Evolutionary conservation across 495 filamentous ascomycete species (phyloP).

Genomic region (Apodospora peruviana): DNA sequence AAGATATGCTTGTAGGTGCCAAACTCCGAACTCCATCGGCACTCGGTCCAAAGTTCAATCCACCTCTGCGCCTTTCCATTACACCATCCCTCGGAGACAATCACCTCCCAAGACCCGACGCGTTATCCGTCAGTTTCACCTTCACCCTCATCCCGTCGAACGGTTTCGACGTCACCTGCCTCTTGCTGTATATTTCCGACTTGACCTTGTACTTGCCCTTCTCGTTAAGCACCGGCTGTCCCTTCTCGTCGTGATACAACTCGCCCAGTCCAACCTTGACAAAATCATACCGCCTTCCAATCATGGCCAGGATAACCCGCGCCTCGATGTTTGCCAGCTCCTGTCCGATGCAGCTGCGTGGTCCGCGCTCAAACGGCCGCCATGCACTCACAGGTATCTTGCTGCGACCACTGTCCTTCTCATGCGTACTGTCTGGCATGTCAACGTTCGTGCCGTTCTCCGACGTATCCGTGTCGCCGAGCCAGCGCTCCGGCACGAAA

Average conservation of each 20-base stretch:
- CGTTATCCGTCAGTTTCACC: constrained; percentile 13
- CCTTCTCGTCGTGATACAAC: constrained; percentile 29
- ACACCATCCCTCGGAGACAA: too few relatives aligned
- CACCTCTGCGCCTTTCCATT: too few relatives aligned
- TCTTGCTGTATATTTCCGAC: constrained; percentile 40
- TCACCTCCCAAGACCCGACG: background rate
- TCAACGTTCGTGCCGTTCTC: constrained; percentile 11
- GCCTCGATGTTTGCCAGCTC: constrained; percentile 46
- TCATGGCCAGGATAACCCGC: constrained; percentile 30
- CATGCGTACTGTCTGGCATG: constrained; percentile 19
- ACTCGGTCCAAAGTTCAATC: too few relatives aligned
- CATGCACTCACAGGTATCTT: constrained; percentile 36
- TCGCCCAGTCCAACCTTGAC: constrained; percentile 41
- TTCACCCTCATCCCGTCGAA: constrained; percentile 31
- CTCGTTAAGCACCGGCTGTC: constrained; percentile 24
- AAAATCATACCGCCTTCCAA: constrained; percentile 37
- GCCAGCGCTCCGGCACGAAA: constrained; percentile 59
- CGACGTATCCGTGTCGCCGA: constrained; percentile 37
- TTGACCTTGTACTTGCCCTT: constrained; percentile 38
- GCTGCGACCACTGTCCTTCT: constrained; percentile 1
- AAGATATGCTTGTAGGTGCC: too few relatives aligned
- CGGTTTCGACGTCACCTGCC: constrained; percentile 32
- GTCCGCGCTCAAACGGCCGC: constrained; percentile 52
- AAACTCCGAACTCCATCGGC: too few relatives aligned
- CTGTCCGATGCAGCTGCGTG: constrained; percentile 53